These are phyloP conservation scores for Delphinella strobiligena DNA, from an alignment of 2,329 filamentous ascomycete genomes.

Conservation along the genomic window DNA sequence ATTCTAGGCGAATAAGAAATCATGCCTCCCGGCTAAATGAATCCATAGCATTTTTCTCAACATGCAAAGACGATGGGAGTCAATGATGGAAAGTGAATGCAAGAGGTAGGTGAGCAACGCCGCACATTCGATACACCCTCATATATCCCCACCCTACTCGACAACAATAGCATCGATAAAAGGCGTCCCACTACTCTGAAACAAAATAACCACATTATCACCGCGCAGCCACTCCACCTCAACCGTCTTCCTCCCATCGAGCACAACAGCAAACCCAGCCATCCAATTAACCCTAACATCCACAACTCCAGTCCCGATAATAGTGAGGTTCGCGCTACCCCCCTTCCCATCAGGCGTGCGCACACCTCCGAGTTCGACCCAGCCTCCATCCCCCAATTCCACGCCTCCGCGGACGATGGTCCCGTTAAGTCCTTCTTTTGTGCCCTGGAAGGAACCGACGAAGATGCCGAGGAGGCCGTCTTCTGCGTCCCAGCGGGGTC, in stretches of 20 bases:
- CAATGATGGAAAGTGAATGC: too few species aligned
- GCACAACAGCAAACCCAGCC: conserved; percentile 10
- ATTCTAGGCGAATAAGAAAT: too few species aligned
- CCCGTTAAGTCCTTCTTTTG: conserved; percentile 12
- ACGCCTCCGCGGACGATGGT: conserved; percentile 12
- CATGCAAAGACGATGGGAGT: too few species aligned
- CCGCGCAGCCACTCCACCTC: conserved; percentile 12
- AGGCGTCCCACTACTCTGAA: conserved; percentile 11
- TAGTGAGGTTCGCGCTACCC: neutral
- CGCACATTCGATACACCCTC: too few species aligned
- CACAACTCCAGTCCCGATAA: conserved; percentile 10
- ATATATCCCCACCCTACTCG: too few species aligned
- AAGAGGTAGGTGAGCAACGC: too few species aligned
- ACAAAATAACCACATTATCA: conserved; percentile 13
- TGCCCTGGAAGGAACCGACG: conserved; percentile 13
- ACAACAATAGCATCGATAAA: conserved; percentile 15
- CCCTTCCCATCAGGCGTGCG: conserved; percentile 5
- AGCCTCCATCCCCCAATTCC: conserved; percentile 10
- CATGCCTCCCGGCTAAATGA: too few species aligned
- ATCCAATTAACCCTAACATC: conserved; percentile 12
- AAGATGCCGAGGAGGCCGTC: conserved; percentile 13
- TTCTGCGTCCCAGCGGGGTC: conserved; percentile 15
- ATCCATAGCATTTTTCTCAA: too few species aligned
- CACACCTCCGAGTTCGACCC: conserved; percentile 13
- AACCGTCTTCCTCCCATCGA: conserved; percentile 9